A percentile compares a stretch with the other conserved stretches of the same genome.
Evolutionary conservation across 2,329 filamentous ascomycete species (phyloP).

Genomic region (Verticillium isaacii): DNA sequence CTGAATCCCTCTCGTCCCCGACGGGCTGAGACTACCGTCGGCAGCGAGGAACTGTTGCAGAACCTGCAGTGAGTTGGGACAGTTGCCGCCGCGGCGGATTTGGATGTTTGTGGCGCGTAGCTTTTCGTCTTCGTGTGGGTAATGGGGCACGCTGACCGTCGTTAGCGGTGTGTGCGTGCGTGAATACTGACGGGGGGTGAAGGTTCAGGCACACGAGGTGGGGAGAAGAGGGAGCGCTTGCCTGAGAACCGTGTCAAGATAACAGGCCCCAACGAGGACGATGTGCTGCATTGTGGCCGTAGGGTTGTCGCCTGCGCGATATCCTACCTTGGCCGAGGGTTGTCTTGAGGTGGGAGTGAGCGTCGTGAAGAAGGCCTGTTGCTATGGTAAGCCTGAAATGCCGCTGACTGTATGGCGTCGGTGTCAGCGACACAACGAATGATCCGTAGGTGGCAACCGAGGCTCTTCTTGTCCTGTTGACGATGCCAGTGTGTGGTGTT

Average conservation of each 20-base stretch:
- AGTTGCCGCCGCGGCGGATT: conserved; percentile 66
- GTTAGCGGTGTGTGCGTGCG: neutral
- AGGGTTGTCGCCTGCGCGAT: neutral
- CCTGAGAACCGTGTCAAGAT: conserved; percentile 68
- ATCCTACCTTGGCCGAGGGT: too few species aligned
- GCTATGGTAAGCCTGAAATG: too few species aligned
- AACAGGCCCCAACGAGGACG: conserved; percentile 62
- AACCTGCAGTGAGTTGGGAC: conserved; percentile 67
- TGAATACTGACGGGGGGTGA: conserved; percentile 8
- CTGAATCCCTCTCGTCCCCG: neutral
- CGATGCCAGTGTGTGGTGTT: neutral
- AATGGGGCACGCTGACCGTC: conserved; percentile 53
- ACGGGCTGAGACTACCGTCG: conserved; percentile 5
- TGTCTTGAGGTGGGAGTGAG: too few species aligned
- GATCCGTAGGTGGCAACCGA: too few species aligned
- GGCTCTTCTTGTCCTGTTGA: too few species aligned
- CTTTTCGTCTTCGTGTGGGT: conserved; percentile 68
- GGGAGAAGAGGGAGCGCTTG: conserved; percentile 24
- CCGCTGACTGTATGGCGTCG: too few species aligned
- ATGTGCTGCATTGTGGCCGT: conserved; percentile 35
- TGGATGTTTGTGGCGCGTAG: conserved; percentile 57
- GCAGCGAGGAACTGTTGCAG: conserved; percentile 53
- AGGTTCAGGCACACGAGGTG: neutral
- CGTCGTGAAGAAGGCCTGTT: too few species aligned
- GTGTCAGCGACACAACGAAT: too few species aligned